A percentile compares a stretch with the other conserved stretches of the same genome.
These are phyloP conservation scores for Termitomyces sp. DNA, from an alignment of 1,284 basidiomycete genomes.

Conservation along the genomic window DNA sequence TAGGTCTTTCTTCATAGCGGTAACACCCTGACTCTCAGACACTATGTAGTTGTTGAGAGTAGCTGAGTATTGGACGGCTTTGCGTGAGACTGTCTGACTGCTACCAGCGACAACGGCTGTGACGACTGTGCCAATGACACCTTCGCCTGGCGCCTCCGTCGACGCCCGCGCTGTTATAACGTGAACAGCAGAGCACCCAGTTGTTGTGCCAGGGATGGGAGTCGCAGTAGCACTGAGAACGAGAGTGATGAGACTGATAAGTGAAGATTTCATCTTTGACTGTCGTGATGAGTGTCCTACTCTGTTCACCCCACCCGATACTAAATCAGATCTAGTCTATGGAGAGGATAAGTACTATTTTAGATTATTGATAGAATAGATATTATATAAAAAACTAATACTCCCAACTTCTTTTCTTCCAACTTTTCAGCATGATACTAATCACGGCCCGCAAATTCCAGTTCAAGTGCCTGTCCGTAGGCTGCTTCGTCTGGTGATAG, in stretches of 20 bases:
- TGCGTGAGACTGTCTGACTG: conserved; percentile 23
- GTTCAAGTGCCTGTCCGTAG: neutral
- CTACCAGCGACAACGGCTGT: conserved; percentile 21
- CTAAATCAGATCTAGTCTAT: neutral
- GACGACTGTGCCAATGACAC: conserved; percentile 23
- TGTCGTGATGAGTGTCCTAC: neutral
- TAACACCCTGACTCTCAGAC: conserved; percentile 22
- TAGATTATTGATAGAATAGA: too few species aligned
- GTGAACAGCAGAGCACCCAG: conserved; percentile 23
- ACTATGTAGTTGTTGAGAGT: conserved; percentile 22
- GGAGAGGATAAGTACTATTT: too few species aligned
- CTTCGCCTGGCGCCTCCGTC: conserved; percentile 22
- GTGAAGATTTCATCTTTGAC: conserved; percentile 2
- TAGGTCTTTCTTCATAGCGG: conserved; percentile 20
- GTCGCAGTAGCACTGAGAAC: conserved; percentile 11
- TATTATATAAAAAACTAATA: too few species aligned
- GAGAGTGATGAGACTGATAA: conserved; percentile 4
- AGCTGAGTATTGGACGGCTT: conserved; percentile 23
- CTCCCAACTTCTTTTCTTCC: neutral
- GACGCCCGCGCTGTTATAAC: conserved; percentile 25
- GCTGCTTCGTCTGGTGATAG: neutral
- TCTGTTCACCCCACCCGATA: neutral
- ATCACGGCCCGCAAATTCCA: neutral
- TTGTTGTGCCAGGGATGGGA: conserved; percentile 18
- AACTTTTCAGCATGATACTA: neutral